Evolutionary conservation across 2,329 filamentous ascomycete genomes (phyloP), one percentile per base, ranked within the genome.

Genomic region (Ophiostoma sp.): DNA sequence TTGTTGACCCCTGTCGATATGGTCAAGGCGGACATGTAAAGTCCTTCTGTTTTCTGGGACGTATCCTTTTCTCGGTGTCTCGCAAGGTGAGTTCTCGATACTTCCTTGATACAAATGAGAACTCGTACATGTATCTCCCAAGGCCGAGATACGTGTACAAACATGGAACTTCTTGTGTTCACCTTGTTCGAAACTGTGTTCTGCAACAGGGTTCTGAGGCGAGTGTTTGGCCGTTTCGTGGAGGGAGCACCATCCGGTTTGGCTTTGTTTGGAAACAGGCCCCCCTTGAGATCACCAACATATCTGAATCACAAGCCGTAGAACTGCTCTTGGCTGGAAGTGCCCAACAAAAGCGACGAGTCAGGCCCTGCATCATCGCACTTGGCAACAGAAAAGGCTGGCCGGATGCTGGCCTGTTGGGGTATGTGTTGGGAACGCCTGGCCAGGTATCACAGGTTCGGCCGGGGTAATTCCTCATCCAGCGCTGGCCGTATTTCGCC

Each of bases 401-500:
- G 22, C 50, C 25, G 50, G 22, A 48, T 19, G 42, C 42, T 48
- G 42, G n/a, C 50, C 22, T 25, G 50, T 22, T 55, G 11, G 22
- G 50, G 50, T 28, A 22, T 55, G 50, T 25, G 50, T 12, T 55
- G n/a, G 48, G 50, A 55, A 55, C 8, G 8, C 50, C 8, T 28
- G 50, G 50, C 22, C 50, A 55, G 22, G n/a, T 55, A 55, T 55
- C 50, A 15, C 25, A 45, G 33, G 39, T 45, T 39, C 33, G 57
- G 31, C 31, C 31, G 57, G 57, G 31, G 57, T 63, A 63, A 39
- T 63, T 63, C 57, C 57, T 39, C 57, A 63, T 39, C 57, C 17
- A 61, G 57, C 12, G 15, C 31, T 57, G 55, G 55, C 55, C 25
- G 12, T 19, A 57, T 57, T 57, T 57, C 25, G 55, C 55, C 22